Evolutionary conservation across 2,329 filamentous ascomycete genomes (phyloP).

Genomic region (Fusarium tupiense): DNA sequence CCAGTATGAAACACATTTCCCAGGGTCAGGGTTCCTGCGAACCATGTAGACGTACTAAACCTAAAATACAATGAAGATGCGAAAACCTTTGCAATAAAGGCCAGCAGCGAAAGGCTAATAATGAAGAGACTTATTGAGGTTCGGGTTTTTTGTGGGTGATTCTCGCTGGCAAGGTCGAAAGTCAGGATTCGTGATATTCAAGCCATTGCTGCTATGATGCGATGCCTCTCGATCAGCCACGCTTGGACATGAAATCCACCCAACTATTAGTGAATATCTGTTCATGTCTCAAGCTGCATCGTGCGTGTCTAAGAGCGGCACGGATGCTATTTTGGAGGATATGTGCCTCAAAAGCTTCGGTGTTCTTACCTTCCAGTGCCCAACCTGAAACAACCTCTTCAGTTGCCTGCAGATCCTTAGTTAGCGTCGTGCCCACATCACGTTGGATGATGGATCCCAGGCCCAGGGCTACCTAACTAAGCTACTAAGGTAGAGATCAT

Average conservation of each 20-base stretch:
- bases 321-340: slow-evolving; percentile 7
- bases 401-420: slow-evolving; percentile 37
- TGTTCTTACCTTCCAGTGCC: slow-evolving; percentile 22
- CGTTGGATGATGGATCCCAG: not conserved
- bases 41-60: slow-evolving; percentile 20
- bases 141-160: not conserved
- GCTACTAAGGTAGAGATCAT: slow-evolving; percentile 6
- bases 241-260: slow-evolving; percentile 7
- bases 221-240: not conserved
- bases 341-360: slow-evolving; percentile 14
- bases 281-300: slow-evolving; percentile 2
- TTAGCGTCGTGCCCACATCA: slow-evolving; percentile 30
- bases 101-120: not conserved
- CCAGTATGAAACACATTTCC: slow-evolving; percentile 33
- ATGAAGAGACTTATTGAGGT: not conserved
- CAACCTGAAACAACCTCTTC: slow-evolving; percentile 42
- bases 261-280: not conserved
- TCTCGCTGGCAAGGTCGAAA: not conserved
- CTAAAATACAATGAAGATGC: slow-evolving; percentile 16
- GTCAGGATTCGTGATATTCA: not conserved
- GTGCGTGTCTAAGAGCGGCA: slow-evolving; percentile 19
- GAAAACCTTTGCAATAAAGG: not conserved
- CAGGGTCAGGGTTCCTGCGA: slow-evolving; percentile 20
- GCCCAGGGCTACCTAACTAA: not conserved
- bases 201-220: not conserved